These are phyloP conservation scores for Lactifluus rugatus DNA, from an alignment of 768 basidiomycete genomes.

Conservation along the genomic window DNA sequence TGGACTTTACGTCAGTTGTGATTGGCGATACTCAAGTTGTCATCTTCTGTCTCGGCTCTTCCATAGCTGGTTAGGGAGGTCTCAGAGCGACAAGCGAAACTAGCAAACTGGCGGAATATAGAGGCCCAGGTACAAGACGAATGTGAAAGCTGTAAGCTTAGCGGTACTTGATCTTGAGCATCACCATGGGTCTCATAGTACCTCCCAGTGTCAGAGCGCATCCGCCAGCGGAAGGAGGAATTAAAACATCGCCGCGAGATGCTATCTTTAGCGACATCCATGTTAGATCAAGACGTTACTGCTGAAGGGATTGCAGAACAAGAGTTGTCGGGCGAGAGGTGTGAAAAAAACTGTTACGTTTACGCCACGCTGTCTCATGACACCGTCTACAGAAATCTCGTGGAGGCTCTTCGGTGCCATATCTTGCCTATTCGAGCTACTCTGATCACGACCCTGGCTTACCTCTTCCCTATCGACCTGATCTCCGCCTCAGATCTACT, in stretches of 20 bases:
- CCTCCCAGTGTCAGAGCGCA: constrained; percentile 33
- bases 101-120: constrained; percentile 31
- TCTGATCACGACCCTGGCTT: constrained; percentile 59
- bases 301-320: constrained; percentile 19
- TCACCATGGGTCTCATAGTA: constrained; percentile 5
- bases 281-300: constrained; percentile 27
- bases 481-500: constrained; percentile 77
- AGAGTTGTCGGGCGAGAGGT: constrained; percentile 29
- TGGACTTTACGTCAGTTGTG: background rate
- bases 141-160: constrained; percentile 33
- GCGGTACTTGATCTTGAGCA: constrained; percentile 20
- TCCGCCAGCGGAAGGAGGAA: constrained; percentile 35
- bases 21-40: background rate
- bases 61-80: constrained; percentile 53
- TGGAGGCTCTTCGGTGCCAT: constrained; percentile 37
- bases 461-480: constrained; percentile 85
- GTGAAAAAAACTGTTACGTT: constrained; percentile 9
- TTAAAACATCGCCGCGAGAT: constrained; percentile 38
- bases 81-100: constrained; percentile 50
- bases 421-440: constrained; percentile 48
- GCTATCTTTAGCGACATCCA: constrained; percentile 35
- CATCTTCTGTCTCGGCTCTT: constrained; percentile 19
- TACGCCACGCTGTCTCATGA: constrained; percentile 15
- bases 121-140: constrained; percentile 24
- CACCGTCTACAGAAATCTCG: constrained; percentile 34